Conservation (phyloP, 306 rosid species). For the Begonia masoniana region DNA sequence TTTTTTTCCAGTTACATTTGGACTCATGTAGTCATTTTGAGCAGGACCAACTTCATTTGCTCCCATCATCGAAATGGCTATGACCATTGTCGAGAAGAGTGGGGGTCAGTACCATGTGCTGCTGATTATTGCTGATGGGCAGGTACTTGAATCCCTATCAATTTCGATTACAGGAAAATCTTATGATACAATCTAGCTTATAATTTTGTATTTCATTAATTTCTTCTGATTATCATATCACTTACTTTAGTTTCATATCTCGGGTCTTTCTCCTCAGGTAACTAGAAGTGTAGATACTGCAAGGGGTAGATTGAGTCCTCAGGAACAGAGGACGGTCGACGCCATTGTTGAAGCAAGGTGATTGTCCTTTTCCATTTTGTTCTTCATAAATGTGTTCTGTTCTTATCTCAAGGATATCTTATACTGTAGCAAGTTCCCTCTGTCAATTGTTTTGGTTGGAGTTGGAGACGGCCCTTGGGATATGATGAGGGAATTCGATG, state of each 20-base stretch:
- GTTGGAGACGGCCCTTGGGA: slow-evolving; percentile 99
- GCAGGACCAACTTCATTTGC: slow-evolving; percentile 98
- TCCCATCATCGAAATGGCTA: slow-evolving; percentile 85
- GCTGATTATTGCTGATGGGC: slow-evolving; percentile 89
- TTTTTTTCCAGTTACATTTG: slow-evolving; percentile 9
- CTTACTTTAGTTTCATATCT: neutral
- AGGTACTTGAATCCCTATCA: slow-evolving; percentile 33
- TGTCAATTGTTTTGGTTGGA: slow-evolving; percentile 84
- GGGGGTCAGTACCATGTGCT: slow-evolving; percentile 92
- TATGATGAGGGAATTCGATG: slow-evolving; percentile 86
- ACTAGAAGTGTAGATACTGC: slow-evolving; percentile 85
- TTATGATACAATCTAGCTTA: neutral
- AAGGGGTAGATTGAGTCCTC: slow-evolving; percentile 73
- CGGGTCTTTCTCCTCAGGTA: slow-evolving; percentile 33
- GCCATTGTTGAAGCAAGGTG: slow-evolving; percentile 92
- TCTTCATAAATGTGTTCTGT: no score
- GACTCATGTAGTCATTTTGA: neutral
- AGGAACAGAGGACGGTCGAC: slow-evolving; percentile 76
- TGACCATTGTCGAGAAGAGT: slow-evolving; percentile 87
- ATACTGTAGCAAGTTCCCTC: slow-evolving; percentile 27
- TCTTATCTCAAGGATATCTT: no score
- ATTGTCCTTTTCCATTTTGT: no score
- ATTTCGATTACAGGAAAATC: slow-evolving; percentile 3
- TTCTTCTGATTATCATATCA: neutral
- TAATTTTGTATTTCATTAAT: neutral